These are phyloP conservation scores for Fraxinus xanthoxyloides DNA, from an alignment of 305 asterid genomes.

Conservation along the genomic window DNA sequence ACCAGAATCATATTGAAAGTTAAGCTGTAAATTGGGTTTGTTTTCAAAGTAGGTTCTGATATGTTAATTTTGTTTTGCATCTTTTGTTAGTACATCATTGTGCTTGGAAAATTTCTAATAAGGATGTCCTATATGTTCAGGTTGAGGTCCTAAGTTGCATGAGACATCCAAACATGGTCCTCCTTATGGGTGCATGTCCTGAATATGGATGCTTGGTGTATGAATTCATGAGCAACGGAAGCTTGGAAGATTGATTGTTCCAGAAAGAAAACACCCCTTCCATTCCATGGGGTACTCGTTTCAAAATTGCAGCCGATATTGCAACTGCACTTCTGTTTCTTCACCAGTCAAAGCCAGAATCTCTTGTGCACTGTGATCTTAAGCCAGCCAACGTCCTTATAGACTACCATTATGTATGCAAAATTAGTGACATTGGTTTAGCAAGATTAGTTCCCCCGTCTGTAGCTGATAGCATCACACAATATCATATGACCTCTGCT, in stretches of 20 bases:
- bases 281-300: conserved; percentile 60
- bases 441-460: conserved; percentile 69
- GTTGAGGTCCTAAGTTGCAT: conserved; percentile 70
- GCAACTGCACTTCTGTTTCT: conserved; percentile 69
- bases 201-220: conserved; percentile 79
- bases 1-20: neutral
- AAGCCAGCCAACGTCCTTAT: conserved; percentile 67
- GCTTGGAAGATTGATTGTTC: conserved; percentile 69
- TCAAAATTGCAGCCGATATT: conserved; percentile 62
- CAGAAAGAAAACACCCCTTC: conserved; percentile 70
- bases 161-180: conserved; percentile 85
- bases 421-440: conserved; percentile 68
- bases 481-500: conserved; percentile 70
- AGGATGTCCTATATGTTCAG: conserved; percentile 27
- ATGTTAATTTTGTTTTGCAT: neutral
- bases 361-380: conserved; percentile 70
- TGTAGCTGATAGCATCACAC: conserved; percentile 58
- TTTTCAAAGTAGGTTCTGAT: neutral
- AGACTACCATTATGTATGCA: conserved; percentile 56
- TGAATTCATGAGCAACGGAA: conserved; percentile 73
- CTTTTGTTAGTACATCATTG: neutral
- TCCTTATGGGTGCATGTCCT: conserved; percentile 79
- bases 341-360: conserved; percentile 73
- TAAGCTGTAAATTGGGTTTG: neutral
- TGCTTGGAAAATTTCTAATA: neutral